Evolutionary conservation across 2,329 filamentous ascomycete genomes (phyloP), one percentile per base, ranked within the genome.

Genomic region (Xylaria sp.): DNA sequence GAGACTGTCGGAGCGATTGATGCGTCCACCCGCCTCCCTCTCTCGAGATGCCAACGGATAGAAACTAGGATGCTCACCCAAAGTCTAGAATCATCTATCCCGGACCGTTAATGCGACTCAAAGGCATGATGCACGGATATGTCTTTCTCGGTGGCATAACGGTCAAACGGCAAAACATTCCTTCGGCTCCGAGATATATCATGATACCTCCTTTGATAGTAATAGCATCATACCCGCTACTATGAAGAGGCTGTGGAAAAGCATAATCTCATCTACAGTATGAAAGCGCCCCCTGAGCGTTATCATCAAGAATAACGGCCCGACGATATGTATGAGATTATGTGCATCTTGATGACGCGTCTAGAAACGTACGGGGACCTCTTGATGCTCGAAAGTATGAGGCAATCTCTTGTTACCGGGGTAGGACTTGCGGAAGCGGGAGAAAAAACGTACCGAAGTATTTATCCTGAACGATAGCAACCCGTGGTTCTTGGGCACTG

Each of bases 391-490:
- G 20, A 20, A 44, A n/a, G n/a, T 18, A 15, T n/a, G 6, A 32
- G 13, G 5, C 9, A 20, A 15, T 1, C 23, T 20, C 23, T 41
- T 51, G 10, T 23, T 46, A 9, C 32, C 15, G 25, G 39, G 39
- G 13, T 44, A 52, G 64, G 67, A 34, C 41, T 18, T 55, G 23
- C 58, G 50, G 65, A 68, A 46, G 25, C 44, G 65, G 65, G n/a
- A 66, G 50, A 68, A 72, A 57, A 28, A 25, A 51, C 34, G 54
- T 34, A 44, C 65, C 68, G 65, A 50, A 32, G 28, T 13, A 70
- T 72, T 72, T 72, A 70, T 50, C 67, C 67, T 50, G 67, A 65
- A 58, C 64, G 15, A 54, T 28, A 60, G 51, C 3, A 37, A 51
- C 39, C 56, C 41, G 9, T 41, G 9, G 46, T 28, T 46, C 44